Evolutionary conservation across 169 alveolate species (phyloP), one percentile per base, ranked within the genome.

Genomic region (Plasmodium adleri): DNA sequence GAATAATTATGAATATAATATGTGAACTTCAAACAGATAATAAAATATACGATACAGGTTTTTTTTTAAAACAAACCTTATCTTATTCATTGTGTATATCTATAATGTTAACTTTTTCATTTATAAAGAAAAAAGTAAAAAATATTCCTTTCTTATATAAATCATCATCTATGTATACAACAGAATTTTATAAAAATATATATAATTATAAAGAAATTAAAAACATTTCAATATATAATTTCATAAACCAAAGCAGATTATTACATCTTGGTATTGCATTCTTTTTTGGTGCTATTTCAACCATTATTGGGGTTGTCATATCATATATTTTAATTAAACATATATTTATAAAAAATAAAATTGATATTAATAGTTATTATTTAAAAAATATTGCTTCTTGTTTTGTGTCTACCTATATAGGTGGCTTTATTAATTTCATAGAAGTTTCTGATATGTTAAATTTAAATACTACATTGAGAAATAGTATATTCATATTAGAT

Each of bases 71-170:
- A 1, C 56, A 70, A 58, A 68, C 28, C 26, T 68, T 64, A 67
- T 63, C 89, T 63, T 76, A 76, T 39, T 26, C 76, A 13, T 20
- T 64, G n/a, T 76, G 89, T 70, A 64, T 76, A 63, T 76, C 76
- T 58, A 58, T 76, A n/a, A 64, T 76, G 67, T 12, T 76, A 70
- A 64, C 89, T 17, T 76, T 43, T 76, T 28, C 62, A 68, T 76
- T 50, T 47, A 47, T 76, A 6, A 75, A 75, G 49, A 75, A 75
- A 63, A 76, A 76, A 68, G 20, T 75, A 43, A 24, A 49, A 20
- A 56, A 28, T 22, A 58, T 15, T 15, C 12, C 4, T 22, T 26
- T 26, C 32, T 26, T 17, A 54, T 54, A 5, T 54, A 54, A 54
- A 54, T 54, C 62, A 54, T 5, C 60, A 50, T 20, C 32, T 26